Conservation (phyloP, 345 rosid genomes). For the Gossypium raimondii region DNA sequence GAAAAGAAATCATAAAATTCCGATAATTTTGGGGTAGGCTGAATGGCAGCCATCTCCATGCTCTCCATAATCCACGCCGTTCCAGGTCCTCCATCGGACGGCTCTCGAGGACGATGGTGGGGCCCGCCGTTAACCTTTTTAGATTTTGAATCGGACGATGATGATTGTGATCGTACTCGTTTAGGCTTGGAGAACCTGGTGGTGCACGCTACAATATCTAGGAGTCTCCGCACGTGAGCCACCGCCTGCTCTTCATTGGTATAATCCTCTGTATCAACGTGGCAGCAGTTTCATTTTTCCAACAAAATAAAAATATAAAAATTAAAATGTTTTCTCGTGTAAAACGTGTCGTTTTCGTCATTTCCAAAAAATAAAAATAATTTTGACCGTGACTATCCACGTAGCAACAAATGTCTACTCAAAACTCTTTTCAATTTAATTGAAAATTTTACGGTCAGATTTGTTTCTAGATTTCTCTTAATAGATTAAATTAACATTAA, state of each 20-base stretch:
- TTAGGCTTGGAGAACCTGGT: constrained; percentile 46
- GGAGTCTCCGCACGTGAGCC: constrained; percentile 59
- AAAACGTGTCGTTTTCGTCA: background rate
- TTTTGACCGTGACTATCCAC: too few relatives aligned
- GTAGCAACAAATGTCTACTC: too few relatives aligned
- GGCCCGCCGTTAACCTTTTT: constrained; percentile 24
- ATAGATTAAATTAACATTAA: too few relatives aligned
- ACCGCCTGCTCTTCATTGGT: constrained; percentile 39
- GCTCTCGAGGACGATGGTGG: constrained; percentile 4
- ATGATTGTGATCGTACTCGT: constrained; percentile 13
- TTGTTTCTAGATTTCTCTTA: too few relatives aligned
- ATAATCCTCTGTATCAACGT: constrained; percentile 48
- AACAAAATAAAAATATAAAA: background rate
- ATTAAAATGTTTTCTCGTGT: background rate
- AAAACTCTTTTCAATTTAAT: too few relatives aligned
- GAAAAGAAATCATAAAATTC: constrained; percentile 70
- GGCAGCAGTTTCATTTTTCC: constrained; percentile 23
- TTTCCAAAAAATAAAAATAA: too few relatives aligned
- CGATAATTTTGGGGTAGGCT: constrained; percentile 60
- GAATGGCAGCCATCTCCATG: constrained; percentile 58
- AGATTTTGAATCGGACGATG: constrained; percentile 31
- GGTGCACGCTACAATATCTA: constrained; percentile 65
- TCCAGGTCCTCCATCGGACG: constrained; percentile 23
- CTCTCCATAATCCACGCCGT: constrained; percentile 30
- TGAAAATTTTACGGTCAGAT: too few relatives aligned